Conservation (phyloP, 176 grass and related monocot genomes). For the Saccharum spontaneum region DNA sequence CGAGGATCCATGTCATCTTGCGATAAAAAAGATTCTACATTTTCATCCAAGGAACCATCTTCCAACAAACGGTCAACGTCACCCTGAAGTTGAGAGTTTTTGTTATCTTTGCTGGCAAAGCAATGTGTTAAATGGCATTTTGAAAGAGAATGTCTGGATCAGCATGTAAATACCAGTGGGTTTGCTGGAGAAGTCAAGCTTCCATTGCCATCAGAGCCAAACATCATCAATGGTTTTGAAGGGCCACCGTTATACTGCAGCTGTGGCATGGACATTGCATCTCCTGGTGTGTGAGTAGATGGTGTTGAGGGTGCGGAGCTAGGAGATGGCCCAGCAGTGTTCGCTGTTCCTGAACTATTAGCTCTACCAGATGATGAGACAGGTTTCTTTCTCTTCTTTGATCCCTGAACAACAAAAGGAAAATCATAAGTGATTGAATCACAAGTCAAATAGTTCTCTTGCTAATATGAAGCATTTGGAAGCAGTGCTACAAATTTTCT, state of each 20-base stretch:
- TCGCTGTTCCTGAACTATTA: constrained; percentile 90
- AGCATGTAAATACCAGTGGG: constrained; percentile 56
- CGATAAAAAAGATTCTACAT: constrained; percentile 99
- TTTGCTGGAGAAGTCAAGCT: constrained; percentile 86
- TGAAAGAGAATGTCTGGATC: background rate
- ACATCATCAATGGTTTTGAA: constrained; percentile 76
- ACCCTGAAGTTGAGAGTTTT: constrained; percentile 55
- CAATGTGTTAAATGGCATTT: constrained; percentile 17
- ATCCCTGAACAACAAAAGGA: constrained; percentile 37
- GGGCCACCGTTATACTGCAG: constrained; percentile 76
- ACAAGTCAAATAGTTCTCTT: constrained; percentile 2
- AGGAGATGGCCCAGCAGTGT: constrained; percentile 94
- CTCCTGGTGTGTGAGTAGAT: constrained; percentile 96
- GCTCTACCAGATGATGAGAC: constrained; percentile 78
- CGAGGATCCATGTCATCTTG: constrained; percentile 90
- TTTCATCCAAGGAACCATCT: constrained; percentile 94
- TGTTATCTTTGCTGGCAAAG: background rate
- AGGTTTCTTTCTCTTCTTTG: constrained; percentile 77
- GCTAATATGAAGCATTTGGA: constrained; percentile 16
- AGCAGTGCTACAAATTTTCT: background rate
- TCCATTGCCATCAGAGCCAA: constrained; percentile 72
- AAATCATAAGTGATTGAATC: constrained; percentile 14
- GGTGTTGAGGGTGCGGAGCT: constrained; percentile 95
- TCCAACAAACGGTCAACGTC: constrained; percentile 91
- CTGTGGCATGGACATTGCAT: constrained; percentile 80